A percentile compares a stretch with the other conserved stretches of the same genome.
Evolutionary conservation across 352 stramenopile species (phyloP).

Genomic region (Hyaloperonospora arabidopsidis): DNA sequence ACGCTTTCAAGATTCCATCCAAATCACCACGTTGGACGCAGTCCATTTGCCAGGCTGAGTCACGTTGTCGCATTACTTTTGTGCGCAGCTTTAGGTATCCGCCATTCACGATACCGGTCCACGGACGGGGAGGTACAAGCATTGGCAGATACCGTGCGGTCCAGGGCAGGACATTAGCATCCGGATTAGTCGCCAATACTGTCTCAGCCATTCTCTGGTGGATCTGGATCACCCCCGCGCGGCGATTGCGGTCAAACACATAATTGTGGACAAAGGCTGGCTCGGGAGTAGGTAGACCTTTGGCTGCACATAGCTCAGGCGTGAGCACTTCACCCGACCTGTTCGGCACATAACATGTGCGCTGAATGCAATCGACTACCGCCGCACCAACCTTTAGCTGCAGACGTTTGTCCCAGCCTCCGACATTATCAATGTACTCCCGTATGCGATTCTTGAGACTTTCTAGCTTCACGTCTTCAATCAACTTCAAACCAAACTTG

Average conservation of each 20-base stretch:
- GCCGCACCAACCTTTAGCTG: constrained; percentile 87
- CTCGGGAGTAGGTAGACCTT: constrained; percentile 22
- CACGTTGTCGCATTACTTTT: constrained; percentile 89
- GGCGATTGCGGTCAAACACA: constrained; percentile 73
- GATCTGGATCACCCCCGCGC: constrained; percentile 71
- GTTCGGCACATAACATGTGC: constrained; percentile 64
- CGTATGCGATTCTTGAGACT: constrained; percentile 39
- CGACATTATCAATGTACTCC: constrained; percentile 61
- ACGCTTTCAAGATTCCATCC: constrained; percentile 73
- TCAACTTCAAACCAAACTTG: constrained; percentile 28
- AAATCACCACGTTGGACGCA: constrained; percentile 85
- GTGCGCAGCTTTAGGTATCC: constrained; percentile 90
- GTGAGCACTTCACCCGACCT: constrained; percentile 23
- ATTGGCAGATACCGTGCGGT: constrained; percentile 91
- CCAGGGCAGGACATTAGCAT: constrained; percentile 62
- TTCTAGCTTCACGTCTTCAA: constrained; percentile 26
- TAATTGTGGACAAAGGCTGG: constrained; percentile 70
- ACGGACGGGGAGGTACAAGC: constrained; percentile 91
- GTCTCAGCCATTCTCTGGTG: constrained; percentile 50
- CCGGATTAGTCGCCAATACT: constrained; percentile 42
- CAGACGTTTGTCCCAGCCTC: constrained; percentile 80
- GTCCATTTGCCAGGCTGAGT: constrained; percentile 81
- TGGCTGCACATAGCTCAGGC: constrained; percentile 27
- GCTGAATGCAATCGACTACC: constrained; percentile 71
- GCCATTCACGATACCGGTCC: constrained; percentile 84